These are phyloP conservation scores for Akebia trifoliata DNA, from an alignment of 164 flowering plant genomes.

Conservation along the genomic window DNA sequence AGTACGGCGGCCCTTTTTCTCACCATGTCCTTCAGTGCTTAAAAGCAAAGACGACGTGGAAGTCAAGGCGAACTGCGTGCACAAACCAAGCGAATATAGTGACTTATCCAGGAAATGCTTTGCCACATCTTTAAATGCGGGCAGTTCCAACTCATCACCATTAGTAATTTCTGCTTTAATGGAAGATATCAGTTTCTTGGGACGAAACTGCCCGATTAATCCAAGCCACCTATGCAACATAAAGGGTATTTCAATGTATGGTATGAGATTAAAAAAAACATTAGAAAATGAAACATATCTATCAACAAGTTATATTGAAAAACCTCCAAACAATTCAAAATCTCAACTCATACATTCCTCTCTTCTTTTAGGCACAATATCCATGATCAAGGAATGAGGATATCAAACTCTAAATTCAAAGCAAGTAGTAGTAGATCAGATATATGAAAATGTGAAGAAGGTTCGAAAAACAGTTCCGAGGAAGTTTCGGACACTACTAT, in stretches of 20 bases:
- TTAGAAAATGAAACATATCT: background rate
- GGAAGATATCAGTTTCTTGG: slow-evolving; percentile 58
- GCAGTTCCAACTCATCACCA: slow-evolving; percentile 41
- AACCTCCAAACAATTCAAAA: background rate
- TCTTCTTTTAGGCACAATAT: background rate
- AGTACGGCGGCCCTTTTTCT: slow-evolving; percentile 46
- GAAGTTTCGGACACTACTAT: background rate
- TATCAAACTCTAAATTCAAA: background rate
- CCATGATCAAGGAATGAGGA: background rate
- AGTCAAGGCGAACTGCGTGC: slow-evolving; percentile 41
- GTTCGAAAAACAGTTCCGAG: background rate
- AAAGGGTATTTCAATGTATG: background rate
- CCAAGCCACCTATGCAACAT: slow-evolving; percentile 65
- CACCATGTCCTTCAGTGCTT: slow-evolving; percentile 66
- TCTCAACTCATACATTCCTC: background rate
- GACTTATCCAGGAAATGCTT: slow-evolving; percentile 72
- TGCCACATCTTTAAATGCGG: slow-evolving; percentile 41
- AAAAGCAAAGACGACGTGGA: slow-evolving; percentile 45
- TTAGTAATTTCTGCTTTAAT: slow-evolving; percentile 49
- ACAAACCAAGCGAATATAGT: slow-evolving; percentile 52
- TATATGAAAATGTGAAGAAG: background rate
- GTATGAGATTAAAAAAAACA: background rate
- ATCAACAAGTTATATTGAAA: background rate
- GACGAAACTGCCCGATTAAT: slow-evolving; percentile 73
- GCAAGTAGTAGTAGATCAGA: background rate